phyloP scores from a whole-genome alignment of 352 stramenopile genomes.

The Aphanomyces invadans region DNA sequence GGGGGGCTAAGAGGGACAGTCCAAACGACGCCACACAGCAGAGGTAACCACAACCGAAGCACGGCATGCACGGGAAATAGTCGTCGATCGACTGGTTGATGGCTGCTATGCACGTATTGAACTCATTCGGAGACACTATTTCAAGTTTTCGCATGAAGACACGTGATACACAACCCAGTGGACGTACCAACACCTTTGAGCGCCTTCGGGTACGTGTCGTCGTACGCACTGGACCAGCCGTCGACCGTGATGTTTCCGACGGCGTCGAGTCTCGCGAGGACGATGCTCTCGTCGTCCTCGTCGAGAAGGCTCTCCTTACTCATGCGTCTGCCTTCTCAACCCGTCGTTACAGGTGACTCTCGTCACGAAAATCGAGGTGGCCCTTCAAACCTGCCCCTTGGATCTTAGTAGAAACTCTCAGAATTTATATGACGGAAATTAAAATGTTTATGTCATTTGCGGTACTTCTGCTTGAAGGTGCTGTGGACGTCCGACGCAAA shows the following conservation, averaged over 20 bases:
- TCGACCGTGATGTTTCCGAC: constrained; percentile 44
- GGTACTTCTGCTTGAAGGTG: constrained; percentile 49
- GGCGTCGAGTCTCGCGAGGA: constrained; percentile 45
- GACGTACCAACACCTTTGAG: constrained; percentile 56
- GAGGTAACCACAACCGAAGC: constrained; percentile 58
- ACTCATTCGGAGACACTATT: constrained; percentile 59
- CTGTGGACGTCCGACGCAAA: constrained; percentile 52
- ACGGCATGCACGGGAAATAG: constrained; percentile 64
- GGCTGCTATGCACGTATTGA: constrained; percentile 64
- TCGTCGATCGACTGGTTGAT: constrained; percentile 70
- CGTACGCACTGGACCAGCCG: constrained; percentile 47
- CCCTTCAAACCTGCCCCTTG: too few relatives aligned
- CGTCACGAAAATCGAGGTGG: background rate
- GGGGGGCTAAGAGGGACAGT: constrained; percentile 46
- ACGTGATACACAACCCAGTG: constrained; percentile 5
- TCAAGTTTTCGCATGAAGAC: background rate
- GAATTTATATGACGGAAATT: background rate
- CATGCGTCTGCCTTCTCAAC: constrained; percentile 32
- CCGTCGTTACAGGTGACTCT: background rate
- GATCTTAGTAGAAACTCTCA: constrained; percentile 1
- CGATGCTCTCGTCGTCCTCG: constrained; percentile 39
- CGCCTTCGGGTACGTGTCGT: constrained; percentile 44
- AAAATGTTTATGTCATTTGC: background rate
- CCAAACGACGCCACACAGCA: constrained; percentile 57
- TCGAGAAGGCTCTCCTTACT: constrained; percentile 55